A percentile compares a stretch with the other conserved stretches of the same genome.
phyloP scores from a whole-genome alignment of 176 grass and related monocot species.

The Musa schizocarpa region DNA sequence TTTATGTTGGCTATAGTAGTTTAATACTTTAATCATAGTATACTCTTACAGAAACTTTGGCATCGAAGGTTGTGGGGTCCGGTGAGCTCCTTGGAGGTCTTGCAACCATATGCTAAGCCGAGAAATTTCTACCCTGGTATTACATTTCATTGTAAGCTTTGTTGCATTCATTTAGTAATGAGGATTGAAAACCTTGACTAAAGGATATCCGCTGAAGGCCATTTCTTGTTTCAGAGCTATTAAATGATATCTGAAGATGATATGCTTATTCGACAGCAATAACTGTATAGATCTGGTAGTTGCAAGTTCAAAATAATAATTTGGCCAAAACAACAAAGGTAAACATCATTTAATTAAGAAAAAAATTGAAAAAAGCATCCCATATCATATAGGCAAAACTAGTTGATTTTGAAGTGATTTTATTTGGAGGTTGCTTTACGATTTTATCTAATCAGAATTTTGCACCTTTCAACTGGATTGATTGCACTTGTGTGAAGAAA shows the following conservation, averaged over 20 bases:
- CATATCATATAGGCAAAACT: neutral
- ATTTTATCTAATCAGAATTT: neutral
- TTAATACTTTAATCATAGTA: slow-evolving; percentile 9
- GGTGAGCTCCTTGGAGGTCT: slow-evolving; percentile 42
- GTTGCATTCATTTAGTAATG: slow-evolving; percentile 2
- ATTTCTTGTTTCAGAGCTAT: too few species aligned
- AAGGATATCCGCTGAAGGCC: neutral
- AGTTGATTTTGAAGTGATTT: neutral
- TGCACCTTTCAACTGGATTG: neutral
- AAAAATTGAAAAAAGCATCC: too few species aligned
- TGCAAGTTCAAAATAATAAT: too few species aligned
- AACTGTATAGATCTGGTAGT: too few species aligned
- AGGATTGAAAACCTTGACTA: neutral
- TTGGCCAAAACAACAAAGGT: neutral
- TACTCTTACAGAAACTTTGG: slow-evolving; percentile 45
- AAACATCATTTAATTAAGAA: neutral
- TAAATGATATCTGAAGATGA: neutral
- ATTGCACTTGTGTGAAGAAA: neutral
- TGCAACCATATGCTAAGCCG: slow-evolving; percentile 60
- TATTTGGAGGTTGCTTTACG: neutral
- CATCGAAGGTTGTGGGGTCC: slow-evolving; percentile 80
- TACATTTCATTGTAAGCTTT: neutral
- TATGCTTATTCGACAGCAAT: too few species aligned
- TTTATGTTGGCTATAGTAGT: slow-evolving; percentile 6
- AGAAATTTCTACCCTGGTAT: slow-evolving; percentile 62